Conservation (phyloP, 1,284 basidiomycete species). For the Xerocomus amazonicus region DNA sequence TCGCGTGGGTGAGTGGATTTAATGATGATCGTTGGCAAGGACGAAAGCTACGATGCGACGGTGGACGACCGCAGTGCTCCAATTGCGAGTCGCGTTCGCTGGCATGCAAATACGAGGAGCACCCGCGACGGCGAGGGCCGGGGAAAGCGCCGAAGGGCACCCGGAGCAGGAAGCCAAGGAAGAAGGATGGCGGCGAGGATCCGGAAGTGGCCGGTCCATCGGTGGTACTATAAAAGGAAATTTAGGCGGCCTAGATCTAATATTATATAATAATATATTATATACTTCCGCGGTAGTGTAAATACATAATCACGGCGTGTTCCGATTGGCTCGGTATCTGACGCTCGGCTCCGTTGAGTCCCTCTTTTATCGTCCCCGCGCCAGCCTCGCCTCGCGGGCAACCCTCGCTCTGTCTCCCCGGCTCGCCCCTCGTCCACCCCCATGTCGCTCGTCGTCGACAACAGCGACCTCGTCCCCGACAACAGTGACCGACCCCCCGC, state of each 20-base stretch:
- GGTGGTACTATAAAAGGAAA: conserved; percentile 26
- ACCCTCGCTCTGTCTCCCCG: conserved; percentile 35
- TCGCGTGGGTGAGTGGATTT: neutral
- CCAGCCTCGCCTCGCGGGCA: conserved; percentile 39
- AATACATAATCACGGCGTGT: conserved; percentile 18
- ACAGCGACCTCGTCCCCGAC: conserved; percentile 24
- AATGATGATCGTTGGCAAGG: conserved; percentile 36
- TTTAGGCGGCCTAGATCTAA: conserved; percentile 19
- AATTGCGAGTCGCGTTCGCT: conserved; percentile 51
- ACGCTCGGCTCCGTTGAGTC: conserved; percentile 38
- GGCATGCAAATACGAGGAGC: conserved; percentile 51
- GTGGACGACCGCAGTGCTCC: conserved; percentile 53
- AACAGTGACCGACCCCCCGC: conserved; percentile 11
- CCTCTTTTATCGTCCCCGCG: conserved; percentile 38
- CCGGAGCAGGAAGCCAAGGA: conserved; percentile 28
- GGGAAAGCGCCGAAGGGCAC: conserved; percentile 60
- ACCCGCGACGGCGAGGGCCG: conserved; percentile 62
- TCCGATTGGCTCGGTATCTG: conserved; percentile 39
- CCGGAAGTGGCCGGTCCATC: conserved; percentile 30
- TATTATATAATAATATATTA: conserved; percentile 26
- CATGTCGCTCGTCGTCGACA: conserved; percentile 35
- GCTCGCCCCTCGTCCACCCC: conserved; percentile 2
- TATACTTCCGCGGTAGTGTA: conserved; percentile 31
- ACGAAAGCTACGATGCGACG: conserved; percentile 71
- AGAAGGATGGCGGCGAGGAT: conserved; percentile 21